phyloP scores from a whole-genome alignment of 352 stramenopile genomes.

The Globisporangium spinosum region DNA sequence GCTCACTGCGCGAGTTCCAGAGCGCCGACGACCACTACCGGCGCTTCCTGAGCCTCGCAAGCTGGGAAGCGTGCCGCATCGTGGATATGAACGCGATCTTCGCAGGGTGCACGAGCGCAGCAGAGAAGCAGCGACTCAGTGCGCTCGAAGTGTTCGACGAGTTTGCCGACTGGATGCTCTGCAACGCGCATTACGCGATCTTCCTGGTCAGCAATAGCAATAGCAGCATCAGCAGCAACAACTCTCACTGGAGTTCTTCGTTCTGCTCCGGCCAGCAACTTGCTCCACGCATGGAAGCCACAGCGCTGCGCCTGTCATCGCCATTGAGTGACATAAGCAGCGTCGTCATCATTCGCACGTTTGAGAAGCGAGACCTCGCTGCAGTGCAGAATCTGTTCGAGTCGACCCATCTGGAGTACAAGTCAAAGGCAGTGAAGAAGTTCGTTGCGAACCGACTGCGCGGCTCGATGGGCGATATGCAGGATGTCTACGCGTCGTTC shows the following conservation, averaged over 20 bases:
- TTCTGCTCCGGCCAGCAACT: neutral
- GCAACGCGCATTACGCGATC: neutral
- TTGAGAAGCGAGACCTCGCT: neutral
- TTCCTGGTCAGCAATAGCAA: neutral
- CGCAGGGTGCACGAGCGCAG: neutral
- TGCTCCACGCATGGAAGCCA: neutral
- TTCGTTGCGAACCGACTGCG: neutral
- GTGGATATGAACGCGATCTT: neutral
- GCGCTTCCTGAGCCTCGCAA: neutral
- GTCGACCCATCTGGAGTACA: neutral
- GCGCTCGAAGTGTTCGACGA: neutral
- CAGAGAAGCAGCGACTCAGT: neutral
- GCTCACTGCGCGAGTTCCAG: neutral
- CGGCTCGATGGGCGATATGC: neutral
- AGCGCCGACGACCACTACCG: neutral
- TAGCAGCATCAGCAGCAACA: neutral
- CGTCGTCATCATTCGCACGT: neutral
- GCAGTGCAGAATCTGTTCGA: neutral
- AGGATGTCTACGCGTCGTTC: neutral
- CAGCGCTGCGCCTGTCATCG: neutral
- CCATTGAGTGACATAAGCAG: neutral
- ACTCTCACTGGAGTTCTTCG: neutral
- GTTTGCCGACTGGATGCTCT: neutral
- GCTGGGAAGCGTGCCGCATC: neutral
- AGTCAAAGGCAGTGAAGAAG: neutral